phyloP scores from a whole-genome alignment of 768 basidiomycete genomes.

The Glaciozyma antarctica region DNA sequence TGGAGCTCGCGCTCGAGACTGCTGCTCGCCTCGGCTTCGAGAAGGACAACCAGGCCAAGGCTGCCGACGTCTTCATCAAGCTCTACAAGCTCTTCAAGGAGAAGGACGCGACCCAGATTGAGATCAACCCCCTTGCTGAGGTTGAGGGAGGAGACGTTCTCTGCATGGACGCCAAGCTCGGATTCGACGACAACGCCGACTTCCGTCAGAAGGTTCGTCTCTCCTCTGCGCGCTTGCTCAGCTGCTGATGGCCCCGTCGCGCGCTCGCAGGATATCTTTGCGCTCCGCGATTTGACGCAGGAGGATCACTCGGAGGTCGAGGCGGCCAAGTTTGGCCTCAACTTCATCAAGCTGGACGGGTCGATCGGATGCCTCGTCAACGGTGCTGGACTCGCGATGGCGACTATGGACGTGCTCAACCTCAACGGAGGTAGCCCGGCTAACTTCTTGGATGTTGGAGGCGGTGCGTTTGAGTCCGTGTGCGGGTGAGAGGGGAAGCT shows the following conservation, averaged over 20 bases:
- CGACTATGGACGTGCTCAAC: conserved; percentile 98
- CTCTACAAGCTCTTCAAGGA: conserved; percentile 96
- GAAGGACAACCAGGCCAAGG: conserved; percentile 60
- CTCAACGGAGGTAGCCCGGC: conserved; percentile 93
- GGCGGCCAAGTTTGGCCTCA: conserved; percentile 88
- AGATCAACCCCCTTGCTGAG: conserved; percentile 96
- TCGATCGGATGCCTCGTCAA: conserved; percentile 95
- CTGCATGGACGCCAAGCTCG: conserved; percentile 99
- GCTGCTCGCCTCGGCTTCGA: conserved; percentile 89
- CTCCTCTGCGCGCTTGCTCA: no score
- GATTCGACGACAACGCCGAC: conserved; percentile 99
- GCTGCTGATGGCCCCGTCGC: no score
- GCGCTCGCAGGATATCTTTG: conserved; percentile 58
- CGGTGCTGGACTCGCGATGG: conserved; percentile 98
- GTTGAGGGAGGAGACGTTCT: conserved; percentile 83
- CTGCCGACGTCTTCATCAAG: conserved; percentile 85
- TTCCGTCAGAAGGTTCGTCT: conserved; percentile 62
- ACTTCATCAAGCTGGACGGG: conserved; percentile 98
- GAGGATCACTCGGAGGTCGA: conserved; percentile 97
- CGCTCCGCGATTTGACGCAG: conserved; percentile 80
- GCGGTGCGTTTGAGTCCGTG: conserved; percentile 44
- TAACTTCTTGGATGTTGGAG: conserved; percentile 98
- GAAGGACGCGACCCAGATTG: conserved; percentile 98
- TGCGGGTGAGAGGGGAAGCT: background rate
- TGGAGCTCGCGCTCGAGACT: conserved; percentile 55